Base-by-base conservation (phyloP, 2,329 filamentous ascomycete genomes). In the Colletotrichum melonis region DNA sequence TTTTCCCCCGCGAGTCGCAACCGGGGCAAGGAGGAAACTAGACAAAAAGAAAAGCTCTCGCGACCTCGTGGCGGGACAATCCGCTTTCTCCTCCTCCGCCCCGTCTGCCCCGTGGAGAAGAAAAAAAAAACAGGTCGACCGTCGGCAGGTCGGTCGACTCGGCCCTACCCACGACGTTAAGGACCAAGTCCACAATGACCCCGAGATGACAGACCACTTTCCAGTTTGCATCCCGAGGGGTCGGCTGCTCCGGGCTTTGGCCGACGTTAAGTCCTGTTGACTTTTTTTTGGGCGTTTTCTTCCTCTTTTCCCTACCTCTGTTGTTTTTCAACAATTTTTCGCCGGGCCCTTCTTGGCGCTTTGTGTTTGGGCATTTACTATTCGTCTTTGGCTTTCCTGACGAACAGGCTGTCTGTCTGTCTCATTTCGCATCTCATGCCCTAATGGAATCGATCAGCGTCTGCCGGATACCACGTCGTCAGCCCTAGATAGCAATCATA, bases 111-210 rank as follows among this genome's bases (percentile, higher is more conserved):
- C 67, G 67, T 73, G 71, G 71, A 66, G 67, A 70, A n/a, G n/a
- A 22, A 49, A 19, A 46, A 66, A 71, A 67, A 71, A 22, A 35
- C 16, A 42, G 38, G 38, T 42, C 32, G 32, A 35, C 32, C 32
- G 32, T 35, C 38, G 38, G 16, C 38, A 42, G 5, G 38, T 42
- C 38, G 38, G 38, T 42, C 38, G 38, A 42, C 38, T 73, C 71
- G 71, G 71, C 71, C 67, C 38, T 73, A 73, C 7, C 56, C 70
- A 73, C 60, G 30, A 52, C 49, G 46, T 57, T 35, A 14, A 56
- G 54, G n/a, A 56, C 26, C 26, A 56, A 71, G 62, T n/a, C 71
- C 71, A 71, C 71, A 73, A 73, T 73, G 71, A 19, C 67, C 32
- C 71, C 71, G 71, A 73, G 30, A 73, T 73, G 71, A 70, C 60